phyloP scores from a whole-genome alignment of 106 monocot genomes.

The Iris macrosiphon region DNA sequence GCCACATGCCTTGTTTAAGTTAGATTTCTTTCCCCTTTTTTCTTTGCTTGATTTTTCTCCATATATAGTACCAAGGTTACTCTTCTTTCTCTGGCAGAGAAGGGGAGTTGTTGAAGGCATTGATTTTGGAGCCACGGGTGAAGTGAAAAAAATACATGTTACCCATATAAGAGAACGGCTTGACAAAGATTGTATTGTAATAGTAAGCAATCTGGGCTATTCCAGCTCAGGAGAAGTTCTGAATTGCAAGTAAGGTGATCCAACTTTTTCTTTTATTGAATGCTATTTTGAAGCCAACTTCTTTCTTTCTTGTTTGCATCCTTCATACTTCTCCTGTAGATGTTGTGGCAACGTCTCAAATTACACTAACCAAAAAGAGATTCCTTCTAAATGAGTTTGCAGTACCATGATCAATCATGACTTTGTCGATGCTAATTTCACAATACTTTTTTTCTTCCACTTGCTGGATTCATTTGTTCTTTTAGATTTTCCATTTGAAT shows the following conservation, averaged over 20 bases:
- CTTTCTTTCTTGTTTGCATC: too few species aligned
- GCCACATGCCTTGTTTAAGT: background rate
- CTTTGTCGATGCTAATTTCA: too few species aligned
- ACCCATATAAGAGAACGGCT: constrained; percentile 68
- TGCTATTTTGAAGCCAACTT: too few species aligned
- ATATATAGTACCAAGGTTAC: background rate
- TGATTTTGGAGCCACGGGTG: constrained; percentile 91
- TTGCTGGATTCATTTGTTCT: background rate
- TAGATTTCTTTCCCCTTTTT: background rate
- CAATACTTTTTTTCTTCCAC: too few species aligned
- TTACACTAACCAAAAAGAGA: too few species aligned
- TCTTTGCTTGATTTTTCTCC: background rate
- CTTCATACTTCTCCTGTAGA: too few species aligned
- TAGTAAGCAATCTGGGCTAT: constrained; percentile 90
- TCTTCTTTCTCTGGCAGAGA: constrained; percentile 55
- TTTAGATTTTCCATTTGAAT: too few species aligned
- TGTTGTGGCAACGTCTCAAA: too few species aligned
- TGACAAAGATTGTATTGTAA: constrained; percentile 72
- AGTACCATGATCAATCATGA: too few species aligned
- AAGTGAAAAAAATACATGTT: constrained; percentile 89
- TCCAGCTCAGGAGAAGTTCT: constrained; percentile 86
- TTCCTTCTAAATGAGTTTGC: too few species aligned
- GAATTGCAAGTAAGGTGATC: constrained; percentile 96
- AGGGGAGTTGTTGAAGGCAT: constrained; percentile 92
- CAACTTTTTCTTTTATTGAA: constrained; percentile 12